These are phyloP conservation scores for Saccharomycopsis fermentans DNA, from an alignment of 805 yeast genomes.

Conservation along the genomic window DNA sequence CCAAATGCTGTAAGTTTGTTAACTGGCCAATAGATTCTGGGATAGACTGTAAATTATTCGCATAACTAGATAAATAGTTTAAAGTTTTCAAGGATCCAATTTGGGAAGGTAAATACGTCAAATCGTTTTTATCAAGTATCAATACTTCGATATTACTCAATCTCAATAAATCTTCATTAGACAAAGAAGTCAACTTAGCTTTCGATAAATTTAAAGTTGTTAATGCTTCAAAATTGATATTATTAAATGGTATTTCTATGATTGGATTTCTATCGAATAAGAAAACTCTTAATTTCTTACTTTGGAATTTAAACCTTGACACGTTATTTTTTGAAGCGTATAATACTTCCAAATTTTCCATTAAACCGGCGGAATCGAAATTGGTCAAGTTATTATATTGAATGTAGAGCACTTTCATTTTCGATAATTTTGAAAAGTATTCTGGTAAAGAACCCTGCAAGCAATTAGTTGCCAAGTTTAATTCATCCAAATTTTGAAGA, in stretches of 20 bases:
- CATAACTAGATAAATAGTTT: slow-evolving; percentile 56
- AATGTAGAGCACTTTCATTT: slow-evolving; percentile 64
- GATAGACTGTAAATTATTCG: slow-evolving; percentile 62
- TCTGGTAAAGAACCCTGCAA: slow-evolving; percentile 43
- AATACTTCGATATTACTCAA: slow-evolving; percentile 63
- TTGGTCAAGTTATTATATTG: slow-evolving; percentile 53
- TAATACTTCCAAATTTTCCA: slow-evolving; percentile 59
- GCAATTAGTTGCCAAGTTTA: slow-evolving; percentile 68
- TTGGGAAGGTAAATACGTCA: slow-evolving; percentile 64
- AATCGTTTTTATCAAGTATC: slow-evolving; percentile 70
- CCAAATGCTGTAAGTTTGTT: slow-evolving; percentile 45
- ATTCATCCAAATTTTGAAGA: slow-evolving; percentile 50
- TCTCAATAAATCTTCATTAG: slow-evolving; percentile 49
- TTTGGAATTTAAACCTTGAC: slow-evolving; percentile 53
- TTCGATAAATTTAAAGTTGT: slow-evolving; percentile 68
- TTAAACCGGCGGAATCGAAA: slow-evolving; percentile 35
- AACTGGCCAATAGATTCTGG: slow-evolving; percentile 57
- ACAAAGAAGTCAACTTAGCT: slow-evolving; percentile 71
- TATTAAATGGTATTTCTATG: slow-evolving; percentile 50
- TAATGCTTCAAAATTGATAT: slow-evolving; percentile 43
- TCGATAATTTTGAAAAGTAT: slow-evolving; percentile 40
- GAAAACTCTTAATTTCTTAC: slow-evolving; percentile 54
- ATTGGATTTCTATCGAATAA: slow-evolving; percentile 79
- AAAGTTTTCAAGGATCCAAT: slow-evolving; percentile 50
- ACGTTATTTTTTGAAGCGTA: slow-evolving; percentile 69